phyloP scores from a whole-genome alignment of 768 basidiomycete genomes.

The Boletellus ananiceps region DNA sequence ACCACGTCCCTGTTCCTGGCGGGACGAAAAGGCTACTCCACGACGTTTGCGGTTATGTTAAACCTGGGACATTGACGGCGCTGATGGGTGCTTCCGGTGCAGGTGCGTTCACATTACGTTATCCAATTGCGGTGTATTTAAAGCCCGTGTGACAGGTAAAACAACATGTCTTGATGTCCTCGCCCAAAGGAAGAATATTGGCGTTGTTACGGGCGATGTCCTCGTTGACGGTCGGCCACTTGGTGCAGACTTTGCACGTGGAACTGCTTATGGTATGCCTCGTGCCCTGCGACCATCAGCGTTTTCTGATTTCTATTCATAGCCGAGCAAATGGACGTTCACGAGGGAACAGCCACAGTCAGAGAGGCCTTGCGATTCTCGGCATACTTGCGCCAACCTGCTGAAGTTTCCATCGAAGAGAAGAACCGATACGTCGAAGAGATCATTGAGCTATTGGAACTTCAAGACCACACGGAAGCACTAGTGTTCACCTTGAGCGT shows the following conservation, averaged over 20 bases:
- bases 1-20: slow-evolving; percentile 64
- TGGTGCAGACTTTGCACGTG: slow-evolving; percentile 53
- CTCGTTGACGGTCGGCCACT: slow-evolving; percentile 64
- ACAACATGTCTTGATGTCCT: slow-evolving; percentile 75
- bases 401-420: slow-evolving; percentile 58
- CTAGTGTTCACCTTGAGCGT: slow-evolving; percentile 66
- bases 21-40: slow-evolving; percentile 62
- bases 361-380: slow-evolving; percentile 84
- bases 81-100: slow-evolving; percentile 86
- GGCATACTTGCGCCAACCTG: slow-evolving; percentile 78
- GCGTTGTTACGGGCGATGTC: slow-evolving; percentile 59
- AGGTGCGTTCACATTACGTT: slow-evolving; percentile 35
- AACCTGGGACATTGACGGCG: slow-evolving; percentile 84
- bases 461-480: slow-evolving; percentile 81
- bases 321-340: slow-evolving; percentile 84
- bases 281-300: slow-evolving; percentile 15
- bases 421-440: slow-evolving; percentile 80
- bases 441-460: slow-evolving; percentile 77
- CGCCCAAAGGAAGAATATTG: slow-evolving; percentile 69
- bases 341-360: slow-evolving; percentile 78
- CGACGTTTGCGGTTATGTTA: slow-evolving; percentile 75
- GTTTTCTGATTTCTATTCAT: slow-evolving; percentile 22
- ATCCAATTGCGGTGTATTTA: neutral
- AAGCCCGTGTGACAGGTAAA: slow-evolving; percentile 44
- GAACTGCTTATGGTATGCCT: slow-evolving; percentile 69